Evolutionary conservation across 495 filamentous ascomycete species (phyloP).

Genomic region (Neurospora sp.): DNA sequence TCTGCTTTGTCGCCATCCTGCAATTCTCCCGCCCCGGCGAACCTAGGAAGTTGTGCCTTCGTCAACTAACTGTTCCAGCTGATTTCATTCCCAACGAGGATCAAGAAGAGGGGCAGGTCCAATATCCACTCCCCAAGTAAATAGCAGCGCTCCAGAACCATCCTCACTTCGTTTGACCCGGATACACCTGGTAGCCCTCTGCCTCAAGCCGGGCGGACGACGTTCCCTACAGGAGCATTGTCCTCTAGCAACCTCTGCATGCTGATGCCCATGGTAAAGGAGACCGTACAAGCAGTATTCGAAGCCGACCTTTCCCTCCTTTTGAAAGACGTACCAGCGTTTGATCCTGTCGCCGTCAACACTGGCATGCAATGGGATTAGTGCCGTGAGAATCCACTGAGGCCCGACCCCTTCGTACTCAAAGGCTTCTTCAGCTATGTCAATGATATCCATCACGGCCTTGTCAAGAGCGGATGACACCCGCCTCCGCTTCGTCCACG

Average conservation of each 20-base stretch:
- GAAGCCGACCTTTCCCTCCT: background rate
- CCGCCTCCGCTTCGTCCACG: background rate
- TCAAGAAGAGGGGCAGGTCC: too few species aligned
- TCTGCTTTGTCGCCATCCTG: too few species aligned
- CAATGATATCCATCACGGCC: background rate
- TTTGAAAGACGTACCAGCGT: background rate
- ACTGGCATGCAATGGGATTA: background rate
- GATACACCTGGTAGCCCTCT: background rate
- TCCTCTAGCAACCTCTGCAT: background rate
- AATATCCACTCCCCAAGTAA: background rate
- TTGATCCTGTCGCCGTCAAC: background rate
- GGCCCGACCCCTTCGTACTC: fast-evolving
- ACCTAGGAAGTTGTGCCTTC: too few species aligned
- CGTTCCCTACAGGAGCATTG: background rate
- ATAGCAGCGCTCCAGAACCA: background rate
- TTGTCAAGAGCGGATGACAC: background rate
- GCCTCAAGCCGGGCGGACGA: background rate
- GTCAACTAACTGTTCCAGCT: too few species aligned
- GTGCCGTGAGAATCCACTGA: background rate
- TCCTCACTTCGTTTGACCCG: background rate
- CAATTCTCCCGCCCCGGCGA: too few species aligned
- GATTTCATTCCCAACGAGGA: too few species aligned
- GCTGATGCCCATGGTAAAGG: background rate
- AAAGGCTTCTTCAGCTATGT: background rate
- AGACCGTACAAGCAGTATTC: background rate